Evolutionary conservation across 257 asterid genomes (phyloP), one percentile per base, ranked within the genome.

Genomic region (Perilla frutescens): DNA sequence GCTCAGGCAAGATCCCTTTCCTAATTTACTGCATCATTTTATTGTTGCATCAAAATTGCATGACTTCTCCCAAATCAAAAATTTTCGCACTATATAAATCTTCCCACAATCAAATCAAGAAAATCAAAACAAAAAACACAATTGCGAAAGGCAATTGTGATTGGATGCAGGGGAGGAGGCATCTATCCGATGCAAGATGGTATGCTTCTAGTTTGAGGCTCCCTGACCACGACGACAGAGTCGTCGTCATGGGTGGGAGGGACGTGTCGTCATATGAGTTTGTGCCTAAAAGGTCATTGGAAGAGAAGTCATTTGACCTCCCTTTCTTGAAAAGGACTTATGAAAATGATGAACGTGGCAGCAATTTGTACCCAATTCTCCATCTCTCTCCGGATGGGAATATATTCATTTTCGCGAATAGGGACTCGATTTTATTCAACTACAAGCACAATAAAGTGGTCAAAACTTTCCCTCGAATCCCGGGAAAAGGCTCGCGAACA

Each of bases 361-460:
- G 78, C 44, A 90, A 88, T 58, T 82, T 86, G 56, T 90, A 88
- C 74, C 96, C 95, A 1, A 77, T 88, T 13, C 67, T 90, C 69
- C 95, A 90, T 70, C 95, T 90, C 60, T 84, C 91, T 6, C 84
- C 91, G 3, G 92, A 88, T 66, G 91, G 90, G 2, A 66, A 88
- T 68, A 26, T 90, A 1, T 88, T 86, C 82, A 78, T 87, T 9
- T 90, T 90, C 37, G 86, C 95, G 0, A 86, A 90, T 58, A 72
- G 87, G 6, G 88, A 88, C 32, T 90, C 96, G 3, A 85, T 90
- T 12, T 86, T 90, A n/a, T 82, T 88, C 48, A 62, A 82, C 66
- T 87, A 88, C 58, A 88, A 80, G 49, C 61, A 70, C 15, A 74
- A 81, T 57, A 72, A 3, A 14, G 86, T 88, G 4, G 84, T 80